Conservation (phyloP, 306 rosid species). For the Vachellia collinsii region DNA sequence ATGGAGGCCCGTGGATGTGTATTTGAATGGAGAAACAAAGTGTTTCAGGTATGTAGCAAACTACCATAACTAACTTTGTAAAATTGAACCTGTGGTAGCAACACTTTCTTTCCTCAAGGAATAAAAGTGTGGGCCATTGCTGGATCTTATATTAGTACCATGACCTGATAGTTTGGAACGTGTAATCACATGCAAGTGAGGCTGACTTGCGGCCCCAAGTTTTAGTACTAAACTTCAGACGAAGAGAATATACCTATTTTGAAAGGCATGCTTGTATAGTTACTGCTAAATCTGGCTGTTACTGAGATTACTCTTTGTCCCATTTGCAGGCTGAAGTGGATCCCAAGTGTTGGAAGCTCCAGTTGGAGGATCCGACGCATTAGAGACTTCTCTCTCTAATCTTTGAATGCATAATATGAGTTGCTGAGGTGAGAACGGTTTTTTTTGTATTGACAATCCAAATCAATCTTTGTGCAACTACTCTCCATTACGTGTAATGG, state of each 20-base stretch:
- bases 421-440: not conserved
- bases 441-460: not conserved
- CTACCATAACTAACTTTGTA: not conserved
- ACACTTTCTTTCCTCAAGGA: not conserved
- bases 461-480: not conserved
- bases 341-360: constrained; percentile 65
- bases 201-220: not conserved
- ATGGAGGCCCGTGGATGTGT: constrained; percentile 64
- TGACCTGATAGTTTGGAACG: not conserved
- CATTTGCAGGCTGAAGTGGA: constrained; percentile 65
- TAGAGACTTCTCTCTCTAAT: constrained; percentile 1
- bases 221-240: not conserved
- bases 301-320: constrained; percentile 3
- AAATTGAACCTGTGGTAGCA: not conserved
- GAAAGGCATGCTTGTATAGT: not conserved
- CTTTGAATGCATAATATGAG: not conserved
- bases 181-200: not conserved
- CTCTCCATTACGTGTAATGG: not conserved
- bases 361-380: constrained; percentile 50
- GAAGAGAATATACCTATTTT: not conserved
- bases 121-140: not conserved
- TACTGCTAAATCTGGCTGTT: not conserved
- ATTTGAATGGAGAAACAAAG: constrained; percentile 66
- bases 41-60: constrained; percentile 46
- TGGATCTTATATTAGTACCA: not conserved